Evolutionary conservation across 768 basidiomycete species (phyloP), one percentile per base, ranked within the genome.

Genomic region (Tricholoma hemisulphureum): DNA sequence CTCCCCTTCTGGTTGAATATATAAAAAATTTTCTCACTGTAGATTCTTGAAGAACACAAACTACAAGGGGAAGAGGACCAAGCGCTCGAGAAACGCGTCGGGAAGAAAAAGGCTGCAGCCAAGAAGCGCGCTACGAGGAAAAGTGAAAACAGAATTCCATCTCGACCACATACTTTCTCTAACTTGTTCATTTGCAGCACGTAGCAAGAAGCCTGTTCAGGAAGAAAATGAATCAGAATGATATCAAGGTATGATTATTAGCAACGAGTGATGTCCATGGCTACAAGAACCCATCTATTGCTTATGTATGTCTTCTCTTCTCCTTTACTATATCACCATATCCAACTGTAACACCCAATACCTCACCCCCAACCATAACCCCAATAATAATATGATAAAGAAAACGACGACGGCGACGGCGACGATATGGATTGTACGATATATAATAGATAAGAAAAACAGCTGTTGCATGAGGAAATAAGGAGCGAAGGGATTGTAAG

Each of bases 61-160:
- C 78, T 80, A 3, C 92, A 96, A 71, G 97, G 97, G 3, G 85
- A 88, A 59, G 95, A 96, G 70, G 95, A 98, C 62, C 87, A 95
- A 58, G 95, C 87, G 20, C 80, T 97, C 21, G 91, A 95, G 75
- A 90, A 89, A 63, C 84, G 91, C 28, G 93, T 91, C 13, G 81
- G 89, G 66, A 84, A 86, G 57, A 94, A 93, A 79, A 92, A 88
- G 53, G 89, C 87, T 5, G 91, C 91, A 3, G 83, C 80, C 18
- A 90, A 85, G 72, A 91, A 87, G 68, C 76, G 79, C 18, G 88
- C 87, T 9, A 81, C 84, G 20, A 72, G 75, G 58, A 72, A 69
- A 70, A 70, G 80, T 79, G 35, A 66, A 74, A 60, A 24, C n/a
- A n/a, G n/a, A 45, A 24, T 46, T n/a, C 21, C 18, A 45, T 24